Evolutionary conservation across 2,329 filamentous ascomycete species (phyloP), one percentile per base, ranked within the genome.

Genomic region (Canariomyces notabilis): DNA sequence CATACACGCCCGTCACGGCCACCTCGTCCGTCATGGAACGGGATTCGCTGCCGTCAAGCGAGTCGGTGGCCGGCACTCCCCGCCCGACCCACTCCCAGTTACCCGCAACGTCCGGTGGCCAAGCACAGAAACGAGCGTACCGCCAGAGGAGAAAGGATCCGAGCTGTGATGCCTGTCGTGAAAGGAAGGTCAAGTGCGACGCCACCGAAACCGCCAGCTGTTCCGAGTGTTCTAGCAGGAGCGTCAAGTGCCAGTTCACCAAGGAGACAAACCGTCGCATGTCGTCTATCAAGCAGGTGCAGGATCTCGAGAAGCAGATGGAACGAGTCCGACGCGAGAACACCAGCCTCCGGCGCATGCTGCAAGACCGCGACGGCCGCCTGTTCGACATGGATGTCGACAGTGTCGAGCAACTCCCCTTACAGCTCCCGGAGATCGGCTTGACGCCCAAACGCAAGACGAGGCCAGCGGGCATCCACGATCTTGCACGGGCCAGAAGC

Each of bases 221-320:
- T 66, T 96, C 93, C 2, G 93, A 98, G 68, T 98, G 93, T 69
- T 93, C 89, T 4, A 96, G 90, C 64, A 84, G 93, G 55, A 94
- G 91, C 63, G 91, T 97, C 55, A 95, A 94, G 66, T 98, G 93
- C 63, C 91, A 97, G 62, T 98, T 98, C 64, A 98, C 93, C 40
- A 98, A 98, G 69, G 93, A 98, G 68, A 98, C 93, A 11, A 98
- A 98, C 65, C 80, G 93, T 49, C 82, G 93, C 52, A 98, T 98
- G 93, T 97, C 93, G 15, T 97, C 91, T 1, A 97, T 97, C 70
- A 98, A 97, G 79, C 93, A 96, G 72, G 87, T 97, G 11, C 93
- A 97, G 67, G 93, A 98, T 64, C 75, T 98, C 20, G 91, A 97
- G 68, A 93, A 89, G 66, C 90, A 96, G 67, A 80, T 96, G 59